Base-by-base conservation (phyloP, 345 rosid species). In the Psidium friedrichsthalianum region DNA sequence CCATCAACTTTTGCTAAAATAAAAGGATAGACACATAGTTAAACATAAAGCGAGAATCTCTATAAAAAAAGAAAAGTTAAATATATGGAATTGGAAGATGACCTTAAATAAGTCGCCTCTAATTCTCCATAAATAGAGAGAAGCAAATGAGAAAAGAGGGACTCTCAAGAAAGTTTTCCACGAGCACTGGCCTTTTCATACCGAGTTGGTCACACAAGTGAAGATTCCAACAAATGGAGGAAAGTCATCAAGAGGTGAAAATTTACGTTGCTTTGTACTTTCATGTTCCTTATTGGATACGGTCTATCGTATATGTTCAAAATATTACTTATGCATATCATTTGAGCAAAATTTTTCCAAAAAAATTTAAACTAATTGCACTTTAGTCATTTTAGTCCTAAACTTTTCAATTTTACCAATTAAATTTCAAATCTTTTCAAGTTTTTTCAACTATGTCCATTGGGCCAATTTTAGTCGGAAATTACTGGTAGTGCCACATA, bases 291-390 rank as follows among this genome's bases (percentile, higher is more conserved):
- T 53, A 53, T 5, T 53, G 20, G 20, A 53, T 53, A 14, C 20
- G 20, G 5, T 53, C 6, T 53, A 64, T 18, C 7, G 42, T 36
- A 64, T 15, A 42, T 14, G 76, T 36, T 64, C 22, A 7, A 64
- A 6, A 14, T 14, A 29, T 8, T 10, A 29, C 18, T 15, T 0
- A 1, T 15, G 4, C 74, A 0, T 29, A 61, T 52, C 18, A 13
- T 52, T 52, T 52, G 18, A 52, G 9, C 12, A 49, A 10, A 51
- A 51, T 11, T 11, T 51, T 13, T 51, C 52, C 52, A 51, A 51
- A 51, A 51, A 51, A 51, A 11, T 51, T 51, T 51, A 51, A 51
- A 10, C 52, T 11, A 11, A 51, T 51, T 11, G 52, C 14, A 11
- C 52, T 51, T 49, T 51, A 0, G 52, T 51, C 52, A 51, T 11